These are phyloP conservation scores for Aspergillus nanangensis DNA, from an alignment of 495 filamentous ascomycete species.

Conservation along the genomic window DNA sequence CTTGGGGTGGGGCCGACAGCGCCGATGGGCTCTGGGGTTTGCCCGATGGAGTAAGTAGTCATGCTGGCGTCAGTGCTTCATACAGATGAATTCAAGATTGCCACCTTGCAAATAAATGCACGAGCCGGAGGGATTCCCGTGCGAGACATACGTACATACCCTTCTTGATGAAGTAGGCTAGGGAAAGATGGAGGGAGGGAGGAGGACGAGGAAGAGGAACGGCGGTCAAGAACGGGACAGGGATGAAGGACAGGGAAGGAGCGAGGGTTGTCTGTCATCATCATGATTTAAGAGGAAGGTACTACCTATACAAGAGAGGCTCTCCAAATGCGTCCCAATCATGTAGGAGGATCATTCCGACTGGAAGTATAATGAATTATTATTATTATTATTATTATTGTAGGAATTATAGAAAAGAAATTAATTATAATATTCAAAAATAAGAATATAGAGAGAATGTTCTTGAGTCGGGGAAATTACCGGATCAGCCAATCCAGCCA, in stretches of 20 bases:
- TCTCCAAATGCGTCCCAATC: too few relatives aligned
- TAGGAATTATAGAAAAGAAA: not conserved
- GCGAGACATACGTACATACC: not conserved
- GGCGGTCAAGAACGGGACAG: slow-evolving; percentile 11
- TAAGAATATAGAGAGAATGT: too few relatives aligned
- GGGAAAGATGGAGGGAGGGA: not conserved
- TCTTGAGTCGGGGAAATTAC: not conserved
- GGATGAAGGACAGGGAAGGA: too few relatives aligned
- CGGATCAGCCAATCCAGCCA: not conserved
- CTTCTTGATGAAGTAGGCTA: not conserved
- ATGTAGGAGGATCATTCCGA: not conserved
- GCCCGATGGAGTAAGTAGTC: slow-evolving; percentile 3
- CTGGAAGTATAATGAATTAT: not conserved
- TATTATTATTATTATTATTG: slow-evolving; percentile 1
- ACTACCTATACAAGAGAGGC: not conserved
- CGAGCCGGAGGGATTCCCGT: not conserved
- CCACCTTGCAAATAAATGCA: not conserved
- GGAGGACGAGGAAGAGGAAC: not conserved
- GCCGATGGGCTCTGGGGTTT: slow-evolving; percentile 4
- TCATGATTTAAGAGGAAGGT: slow-evolving; percentile 12
- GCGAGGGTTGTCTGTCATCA: slow-evolving; percentile 4
- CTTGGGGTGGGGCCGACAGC: not conserved
- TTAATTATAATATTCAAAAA: too few relatives aligned
- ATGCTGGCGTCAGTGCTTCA: not conserved
- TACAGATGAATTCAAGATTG: not conserved